These are phyloP conservation scores for Colletotrichum chrysophilum DNA, from an alignment of 2,329 filamentous ascomycete genomes.

Conservation along the genomic window DNA sequence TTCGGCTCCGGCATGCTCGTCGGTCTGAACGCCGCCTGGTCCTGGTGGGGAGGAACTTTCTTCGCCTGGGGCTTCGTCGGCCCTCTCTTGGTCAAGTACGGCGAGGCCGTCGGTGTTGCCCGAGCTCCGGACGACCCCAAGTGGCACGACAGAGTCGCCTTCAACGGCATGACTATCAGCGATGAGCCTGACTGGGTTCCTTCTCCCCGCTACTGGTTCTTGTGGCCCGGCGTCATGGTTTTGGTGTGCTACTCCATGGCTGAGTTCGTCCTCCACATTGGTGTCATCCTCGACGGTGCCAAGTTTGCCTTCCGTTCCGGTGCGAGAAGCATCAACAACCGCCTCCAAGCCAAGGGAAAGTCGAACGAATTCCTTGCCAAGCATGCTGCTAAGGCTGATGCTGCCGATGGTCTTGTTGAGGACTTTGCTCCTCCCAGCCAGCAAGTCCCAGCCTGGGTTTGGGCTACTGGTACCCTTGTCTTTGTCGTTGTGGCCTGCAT, in stretches of 20 bases:
- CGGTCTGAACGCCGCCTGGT: constrained; percentile 58
- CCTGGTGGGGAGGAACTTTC: constrained; percentile 62
- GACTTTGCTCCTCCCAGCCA: constrained; percentile 47
- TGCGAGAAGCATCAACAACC: constrained; percentile 33
- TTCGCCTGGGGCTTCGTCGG: constrained; percentile 61
- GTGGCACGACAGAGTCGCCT: constrained; percentile 35
- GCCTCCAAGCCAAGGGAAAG: constrained; percentile 35
- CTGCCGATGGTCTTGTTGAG: constrained; percentile 34
- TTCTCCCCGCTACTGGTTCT: constrained; percentile 46
- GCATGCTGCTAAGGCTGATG: constrained; percentile 39
- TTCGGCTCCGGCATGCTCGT: constrained; percentile 59
- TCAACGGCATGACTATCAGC: constrained; percentile 34
- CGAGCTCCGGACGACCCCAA: constrained; percentile 19
- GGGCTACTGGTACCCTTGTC: constrained; percentile 48
- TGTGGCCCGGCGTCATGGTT: constrained; percentile 48
- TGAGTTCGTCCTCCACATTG: constrained; percentile 45
- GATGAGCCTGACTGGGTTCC: constrained; percentile 31
- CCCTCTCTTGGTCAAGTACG: constrained; percentile 51
- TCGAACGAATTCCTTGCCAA: constrained; percentile 35
- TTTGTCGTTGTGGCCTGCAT: constrained; percentile 57
- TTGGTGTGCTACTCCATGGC: constrained; percentile 44
- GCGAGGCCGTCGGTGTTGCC: constrained; percentile 52
- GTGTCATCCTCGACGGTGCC: constrained; percentile 38
- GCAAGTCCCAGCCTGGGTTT: constrained; percentile 59
- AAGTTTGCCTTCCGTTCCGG: constrained; percentile 37